Base-by-base conservation (phyloP, 441 rosid genomes). In the Francoa sonchifolia region DNA sequence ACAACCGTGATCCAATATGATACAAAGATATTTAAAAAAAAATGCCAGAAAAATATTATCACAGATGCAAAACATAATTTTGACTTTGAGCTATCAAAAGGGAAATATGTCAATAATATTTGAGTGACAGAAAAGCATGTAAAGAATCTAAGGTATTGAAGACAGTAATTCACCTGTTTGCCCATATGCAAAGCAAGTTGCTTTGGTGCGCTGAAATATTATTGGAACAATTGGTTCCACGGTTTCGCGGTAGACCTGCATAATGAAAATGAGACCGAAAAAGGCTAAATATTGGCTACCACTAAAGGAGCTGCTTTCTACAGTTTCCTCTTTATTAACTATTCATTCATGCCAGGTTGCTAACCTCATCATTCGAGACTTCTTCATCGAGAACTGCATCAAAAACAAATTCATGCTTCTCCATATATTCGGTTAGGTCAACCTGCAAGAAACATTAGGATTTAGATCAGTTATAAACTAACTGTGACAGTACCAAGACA, bases 81-180 rank as follows among this genome's bases (percentile, higher is more conserved):
- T n/a, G 6, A 11, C 18, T 18, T 19, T 36, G 19, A 37, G 10
- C n/a, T 20, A 14, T 6, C 25, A 18, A 5, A 19, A 37, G 2
- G 23, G 9, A 19, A 18, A 4, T 19, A 18, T 8, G n/a, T n/a
- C n/a, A n/a, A n/a, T n/a, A n/a, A n/a, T n/a, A n/a, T n/a, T n/a
- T n/a, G n/a, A n/a, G n/a, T n/a, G n/a, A n/a, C n/a, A n/a, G n/a
- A n/a, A n/a, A n/a, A n/a, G n/a, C n/a, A n/a, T n/a, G n/a, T n/a
- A n/a, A n/a, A n/a, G n/a, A n/a, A n/a, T n/a, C n/a, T n/a, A n/a
- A n/a, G n/a, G n/a, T n/a, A n/a, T n/a, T n/a, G n/a, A n/a, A n/a
- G n/a, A n/a, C n/a, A n/a, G n/a, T n/a, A n/a, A n/a, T n/a, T n/a
- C 47, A 82, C 99, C 96, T 71, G 99, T 90, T 68, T 90, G 99